Base-by-base conservation (phyloP, 176 grass and related monocot species). In the Eragrostis nindensis region DNA sequence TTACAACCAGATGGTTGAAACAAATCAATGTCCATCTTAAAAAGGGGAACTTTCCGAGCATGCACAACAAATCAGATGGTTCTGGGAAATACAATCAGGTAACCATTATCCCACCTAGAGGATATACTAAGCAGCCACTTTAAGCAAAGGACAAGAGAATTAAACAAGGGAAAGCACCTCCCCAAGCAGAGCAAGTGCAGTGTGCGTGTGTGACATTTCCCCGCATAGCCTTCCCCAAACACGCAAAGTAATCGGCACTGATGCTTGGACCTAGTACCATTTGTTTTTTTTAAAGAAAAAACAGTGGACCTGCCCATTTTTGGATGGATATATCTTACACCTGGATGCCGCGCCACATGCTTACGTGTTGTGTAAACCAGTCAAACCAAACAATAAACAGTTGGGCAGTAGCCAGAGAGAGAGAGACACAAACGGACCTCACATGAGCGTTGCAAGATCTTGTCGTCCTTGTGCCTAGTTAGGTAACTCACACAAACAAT, bases 241-340 rank as follows among this genome's bases (percentile, higher is more conserved):
- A n/a, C 41, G 2, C 39, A 61, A 78, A 59, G 6, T 25, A 62
- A 41, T 27, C 46, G 14, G 7, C 22, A 22, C 6, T 38, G 8
- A 68, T 30, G 19, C 1, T 36, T 36, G 32, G 32, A 36, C 32
- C 32, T 36, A n/a, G n/a, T n/a, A 36, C 32, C 32, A 1, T 2
- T 36, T 36, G 32, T 36, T 36, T 36, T 36, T 36, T 4, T 36
- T 36, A n/a, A n/a, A n/a, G 32, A 36, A 36, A 36, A 36, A 36
- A 36, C 32, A 36, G 22, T 38, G 61, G 16, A 1, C 71, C 41
- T 7, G 11, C 48, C 29, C 29, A 21, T 40, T 62, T 62, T 27
- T 77, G 73, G 41, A 77, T 69, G 73, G 53, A 78, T 63, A 71
- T 17, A 71, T 30, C 43, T 44, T 45, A 53, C 57, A 54, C 22